phyloP scores from a whole-genome alignment of 2,329 filamentous ascomycete species.

The Cytospora chrysosperma region DNA sequence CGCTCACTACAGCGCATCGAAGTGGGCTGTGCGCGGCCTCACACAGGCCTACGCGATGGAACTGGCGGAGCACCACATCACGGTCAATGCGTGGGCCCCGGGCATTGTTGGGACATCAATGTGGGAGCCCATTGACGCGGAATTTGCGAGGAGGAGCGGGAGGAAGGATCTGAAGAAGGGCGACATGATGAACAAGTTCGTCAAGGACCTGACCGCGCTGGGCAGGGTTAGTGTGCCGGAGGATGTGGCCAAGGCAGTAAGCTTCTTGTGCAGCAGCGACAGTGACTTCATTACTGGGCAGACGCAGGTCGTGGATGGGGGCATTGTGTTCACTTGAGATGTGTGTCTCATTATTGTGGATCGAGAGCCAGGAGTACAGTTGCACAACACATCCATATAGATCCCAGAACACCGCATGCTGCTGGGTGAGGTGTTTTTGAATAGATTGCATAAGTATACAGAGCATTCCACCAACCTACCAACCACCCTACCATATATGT shows the following conservation, averaged over 20 bases:
- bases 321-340: slow-evolving; percentile 47
- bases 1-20: slow-evolving; percentile 62
- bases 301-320: slow-evolving; percentile 61
- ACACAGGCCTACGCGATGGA: slow-evolving; percentile 67
- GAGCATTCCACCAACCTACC: background rate
- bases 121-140: slow-evolving; percentile 68
- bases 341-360: background rate
- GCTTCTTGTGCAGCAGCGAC: slow-evolving; percentile 58
- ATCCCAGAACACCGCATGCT: no score
- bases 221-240: slow-evolving; percentile 58
- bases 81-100: slow-evolving; percentile 65
- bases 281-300: slow-evolving; percentile 66
- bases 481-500: background rate
- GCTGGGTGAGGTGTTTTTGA: no score
- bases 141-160: slow-evolving; percentile 51
- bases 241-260: slow-evolving; percentile 63
- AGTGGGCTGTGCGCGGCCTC: slow-evolving; percentile 66
- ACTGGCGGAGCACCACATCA: slow-evolving; percentile 62
- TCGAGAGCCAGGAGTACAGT: background rate
- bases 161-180: slow-evolving; percentile 40
- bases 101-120: slow-evolving; percentile 66
- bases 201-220: slow-evolving; percentile 53
- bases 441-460: no score
- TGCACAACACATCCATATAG: no score
- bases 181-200: slow-evolving; percentile 52